phyloP scores from a whole-genome alignment of 768 basidiomycete species.

The Suillus subluteus region DNA sequence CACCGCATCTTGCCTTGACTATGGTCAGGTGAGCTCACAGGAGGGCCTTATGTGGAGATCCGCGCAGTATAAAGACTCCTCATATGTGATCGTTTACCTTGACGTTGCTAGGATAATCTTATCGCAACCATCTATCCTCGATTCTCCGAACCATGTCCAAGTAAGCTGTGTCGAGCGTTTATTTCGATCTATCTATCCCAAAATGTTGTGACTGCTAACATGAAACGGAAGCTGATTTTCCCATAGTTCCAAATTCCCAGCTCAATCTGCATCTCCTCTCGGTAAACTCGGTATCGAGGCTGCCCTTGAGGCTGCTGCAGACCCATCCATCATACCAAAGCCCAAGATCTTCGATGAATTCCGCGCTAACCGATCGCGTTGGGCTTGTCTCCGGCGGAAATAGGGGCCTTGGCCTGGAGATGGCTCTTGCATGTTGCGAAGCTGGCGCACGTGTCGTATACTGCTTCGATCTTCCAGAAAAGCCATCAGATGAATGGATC shows the following conservation, averaged over 20 bases:
- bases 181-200: too few relatives aligned
- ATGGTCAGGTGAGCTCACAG: background rate
- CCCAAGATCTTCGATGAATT: slow-evolving; percentile 66
- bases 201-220: background rate
- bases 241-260: slow-evolving; percentile 20
- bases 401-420: slow-evolving; percentile 80
- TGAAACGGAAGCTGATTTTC: background rate
- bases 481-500: slow-evolving; percentile 60
- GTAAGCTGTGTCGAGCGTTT: background rate
- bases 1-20: background rate
- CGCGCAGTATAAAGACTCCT: background rate
- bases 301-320: slow-evolving; percentile 47
- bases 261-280: slow-evolving; percentile 53
- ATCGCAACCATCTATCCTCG: background rate
- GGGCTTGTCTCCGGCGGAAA: slow-evolving; percentile 67
- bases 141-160: background rate
- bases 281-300: slow-evolving; percentile 67
- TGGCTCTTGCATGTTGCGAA: slow-evolving; percentile 75
- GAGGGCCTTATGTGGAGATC: background rate
- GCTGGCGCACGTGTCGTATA: slow-evolving; percentile 74
- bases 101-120: background rate
- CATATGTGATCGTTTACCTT: background rate
- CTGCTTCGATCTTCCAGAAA: slow-evolving; percentile 63
- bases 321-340: slow-evolving; percentile 37
- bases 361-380: slow-evolving; percentile 57